A percentile compares a stretch with the other conserved stretches of the same genome.
Evolutionary conservation across 164 flowering plant species (phyloP).

Genomic region (Annona squamosa): DNA sequence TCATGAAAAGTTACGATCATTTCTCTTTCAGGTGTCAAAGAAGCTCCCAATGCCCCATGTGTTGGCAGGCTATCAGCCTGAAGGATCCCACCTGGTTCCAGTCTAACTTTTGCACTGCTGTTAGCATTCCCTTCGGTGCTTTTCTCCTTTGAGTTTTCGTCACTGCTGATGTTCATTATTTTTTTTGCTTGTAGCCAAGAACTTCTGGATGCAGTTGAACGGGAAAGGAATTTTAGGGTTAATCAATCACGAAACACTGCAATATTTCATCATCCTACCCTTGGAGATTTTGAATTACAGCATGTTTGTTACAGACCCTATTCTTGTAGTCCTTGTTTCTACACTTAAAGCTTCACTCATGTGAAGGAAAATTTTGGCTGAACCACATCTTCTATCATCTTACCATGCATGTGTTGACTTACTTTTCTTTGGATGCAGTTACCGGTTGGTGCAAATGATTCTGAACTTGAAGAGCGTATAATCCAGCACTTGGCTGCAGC

Average conservation of each 20-base stretch:
- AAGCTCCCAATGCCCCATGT: conserved; percentile 89
- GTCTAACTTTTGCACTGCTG: background rate
- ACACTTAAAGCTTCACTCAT: background rate
- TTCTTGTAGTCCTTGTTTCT: background rate
- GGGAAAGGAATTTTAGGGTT: conserved; percentile 54
- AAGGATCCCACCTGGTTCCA: conserved; percentile 72
- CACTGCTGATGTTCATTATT: background rate
- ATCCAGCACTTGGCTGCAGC: conserved; percentile 95
- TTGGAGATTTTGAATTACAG: conserved; percentile 74
- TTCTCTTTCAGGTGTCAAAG: conserved; percentile 72
- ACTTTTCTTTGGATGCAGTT: conserved; percentile 34
- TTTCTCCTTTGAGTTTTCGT: background rate
- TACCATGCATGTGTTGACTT: background rate
- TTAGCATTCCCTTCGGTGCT: background rate
- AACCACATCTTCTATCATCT: background rate
- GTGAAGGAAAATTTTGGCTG: background rate
- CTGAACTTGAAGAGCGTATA: conserved; percentile 84
- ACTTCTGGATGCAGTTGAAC: conserved; percentile 70
- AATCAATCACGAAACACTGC: conserved; percentile 53
- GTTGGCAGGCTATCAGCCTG: conserved; percentile 74
- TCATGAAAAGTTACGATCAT: background rate
- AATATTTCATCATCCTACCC: conserved; percentile 74
- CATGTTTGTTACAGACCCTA: conserved; percentile 38
- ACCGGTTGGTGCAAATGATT: conserved; percentile 58
- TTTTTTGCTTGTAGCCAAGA: conserved; percentile 56